Evolutionary conservation across 345 rosid species (phyloP).

Genomic region (Geranium brycei): DNA sequence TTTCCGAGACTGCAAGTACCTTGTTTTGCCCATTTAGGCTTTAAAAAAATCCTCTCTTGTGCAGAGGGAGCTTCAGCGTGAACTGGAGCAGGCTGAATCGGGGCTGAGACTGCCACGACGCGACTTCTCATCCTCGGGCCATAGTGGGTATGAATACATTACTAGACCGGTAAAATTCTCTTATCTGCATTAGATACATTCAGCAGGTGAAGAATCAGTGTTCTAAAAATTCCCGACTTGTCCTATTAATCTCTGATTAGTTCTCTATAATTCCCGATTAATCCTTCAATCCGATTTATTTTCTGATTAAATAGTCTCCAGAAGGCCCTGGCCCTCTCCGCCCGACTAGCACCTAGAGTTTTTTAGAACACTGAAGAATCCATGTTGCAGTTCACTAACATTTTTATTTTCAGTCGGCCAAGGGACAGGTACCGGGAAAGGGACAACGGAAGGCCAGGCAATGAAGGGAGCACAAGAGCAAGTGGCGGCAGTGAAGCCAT

Average conservation of each 20-base stretch:
- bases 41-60: not conserved
- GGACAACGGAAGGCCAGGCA: conserved; percentile 49
- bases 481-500: conserved; percentile 28
- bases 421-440: conserved; percentile 71
- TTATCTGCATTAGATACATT: not conserved
- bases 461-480: conserved; percentile 38
- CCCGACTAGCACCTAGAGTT: too few relatives aligned
- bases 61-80: conserved; percentile 83
- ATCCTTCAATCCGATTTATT: too few relatives aligned
- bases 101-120: conserved; percentile 57
- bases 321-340: too few relatives aligned
- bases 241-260: too few relatives aligned
- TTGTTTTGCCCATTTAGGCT: not conserved
- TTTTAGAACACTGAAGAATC: too few relatives aligned
- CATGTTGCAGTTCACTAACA: not conserved
- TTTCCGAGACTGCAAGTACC: not conserved
- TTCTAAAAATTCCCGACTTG: too few relatives aligned
- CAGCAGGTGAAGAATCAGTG: not conserved
- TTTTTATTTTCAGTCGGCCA: conserved; percentile 30
- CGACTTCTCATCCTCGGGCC: conserved; percentile 45
- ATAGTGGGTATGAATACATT: conserved; percentile 28
- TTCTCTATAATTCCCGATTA: too few relatives aligned
- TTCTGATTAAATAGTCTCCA: too few relatives aligned
- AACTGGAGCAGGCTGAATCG: conserved; percentile 72
- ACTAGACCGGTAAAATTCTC: too few relatives aligned